Percentiles rank a stretch among this genome's conserved stretches.
phyloP scores from a whole-genome alignment of 306 rosid species.

The Potentilla sterilis region DNA sequence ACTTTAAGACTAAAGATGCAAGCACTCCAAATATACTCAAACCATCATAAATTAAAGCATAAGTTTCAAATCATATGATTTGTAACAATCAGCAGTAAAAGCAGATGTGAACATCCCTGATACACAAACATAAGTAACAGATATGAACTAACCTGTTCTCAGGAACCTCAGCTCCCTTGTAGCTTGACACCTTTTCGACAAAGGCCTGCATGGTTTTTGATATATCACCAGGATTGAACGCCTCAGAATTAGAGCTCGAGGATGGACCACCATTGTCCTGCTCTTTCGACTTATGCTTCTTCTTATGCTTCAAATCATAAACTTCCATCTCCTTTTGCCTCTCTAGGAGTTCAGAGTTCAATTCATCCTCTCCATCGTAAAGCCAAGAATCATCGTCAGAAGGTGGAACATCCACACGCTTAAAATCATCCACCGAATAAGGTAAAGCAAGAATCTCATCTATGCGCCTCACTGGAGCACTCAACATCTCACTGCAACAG shows the following conservation, averaged over 20 bases:
- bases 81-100: neutral
- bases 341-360: constrained; percentile 71
- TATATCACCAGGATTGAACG: constrained; percentile 63
- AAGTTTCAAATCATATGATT: neutral
- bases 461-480: constrained; percentile 80
- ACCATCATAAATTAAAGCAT: neutral
- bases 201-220: constrained; percentile 77
- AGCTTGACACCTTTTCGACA: constrained; percentile 79
- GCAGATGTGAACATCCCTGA: neutral
- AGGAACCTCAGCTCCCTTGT: constrained; percentile 87
- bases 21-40: constrained; percentile 7
- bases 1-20: neutral
- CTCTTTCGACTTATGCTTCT: constrained; percentile 57
- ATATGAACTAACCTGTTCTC: constrained; percentile 56
- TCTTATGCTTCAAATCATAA: constrained; percentile 57
- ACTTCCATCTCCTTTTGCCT: constrained; percentile 88
- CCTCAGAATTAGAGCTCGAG: constrained; percentile 48
- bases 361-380: constrained; percentile 78
- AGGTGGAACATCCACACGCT: constrained; percentile 61
- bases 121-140: neutral
- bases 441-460: constrained; percentile 81
- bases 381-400: constrained; percentile 90
- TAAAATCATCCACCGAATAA: constrained; percentile 58
- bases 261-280: constrained; percentile 41
- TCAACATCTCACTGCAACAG: constrained; percentile 73